Evolutionary conservation across 768 basidiomycete species (phyloP).

Genomic region (Boletus barrowsii): DNA sequence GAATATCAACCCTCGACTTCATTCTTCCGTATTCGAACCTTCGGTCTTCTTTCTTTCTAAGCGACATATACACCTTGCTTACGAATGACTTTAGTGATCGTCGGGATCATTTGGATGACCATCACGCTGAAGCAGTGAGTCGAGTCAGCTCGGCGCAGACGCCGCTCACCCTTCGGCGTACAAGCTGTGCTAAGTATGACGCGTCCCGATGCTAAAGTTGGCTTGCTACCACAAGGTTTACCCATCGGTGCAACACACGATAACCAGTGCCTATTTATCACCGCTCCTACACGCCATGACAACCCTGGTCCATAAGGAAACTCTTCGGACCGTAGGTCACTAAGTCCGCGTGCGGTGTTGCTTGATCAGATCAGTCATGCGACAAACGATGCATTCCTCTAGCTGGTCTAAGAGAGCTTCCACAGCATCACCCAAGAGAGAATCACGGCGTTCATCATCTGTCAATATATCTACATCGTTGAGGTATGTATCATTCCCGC

Average conservation of each 20-base stretch:
- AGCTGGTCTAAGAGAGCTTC: neutral
- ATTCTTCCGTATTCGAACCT: neutral
- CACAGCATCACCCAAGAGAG: neutral
- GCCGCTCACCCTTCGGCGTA: neutral
- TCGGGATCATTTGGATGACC: conserved; percentile 5
- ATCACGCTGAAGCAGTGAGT: neutral
- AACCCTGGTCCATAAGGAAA: neutral
- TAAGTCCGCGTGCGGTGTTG: conserved; percentile 11
- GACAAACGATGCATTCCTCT: neutral
- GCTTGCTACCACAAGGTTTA: neutral
- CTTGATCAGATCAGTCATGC: conserved; percentile 2
- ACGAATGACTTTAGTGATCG: conserved; percentile 8
- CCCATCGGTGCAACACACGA: neutral
- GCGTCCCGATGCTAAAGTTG: neutral
- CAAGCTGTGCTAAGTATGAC: neutral
- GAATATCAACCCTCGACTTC: neutral
- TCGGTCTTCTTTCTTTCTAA: conserved; percentile 1
- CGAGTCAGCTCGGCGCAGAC: conserved; percentile 10
- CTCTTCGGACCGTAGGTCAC: neutral
- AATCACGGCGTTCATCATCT: conserved; percentile 2
- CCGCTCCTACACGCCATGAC: conserved; percentile 7
- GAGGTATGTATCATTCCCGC: neutral
- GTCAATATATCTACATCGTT: neutral
- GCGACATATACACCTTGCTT: conserved; percentile 3
- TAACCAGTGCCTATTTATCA: conserved; percentile 6